Evolutionary conservation across 306 rosid species (phyloP).

Genomic region (Acacia confusa): DNA sequence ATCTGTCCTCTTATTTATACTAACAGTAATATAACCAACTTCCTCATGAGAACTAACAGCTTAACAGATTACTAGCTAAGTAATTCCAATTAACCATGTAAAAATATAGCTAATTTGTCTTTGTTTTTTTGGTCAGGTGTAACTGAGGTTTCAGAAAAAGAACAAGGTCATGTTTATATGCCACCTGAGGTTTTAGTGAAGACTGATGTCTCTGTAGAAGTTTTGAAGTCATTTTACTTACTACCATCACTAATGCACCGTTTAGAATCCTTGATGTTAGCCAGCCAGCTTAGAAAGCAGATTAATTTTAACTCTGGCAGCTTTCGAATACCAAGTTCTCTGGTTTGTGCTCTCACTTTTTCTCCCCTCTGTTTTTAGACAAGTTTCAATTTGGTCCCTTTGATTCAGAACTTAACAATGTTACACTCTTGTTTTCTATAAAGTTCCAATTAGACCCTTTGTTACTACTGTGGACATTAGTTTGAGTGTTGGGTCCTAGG

Average conservation of each 20-base stretch:
- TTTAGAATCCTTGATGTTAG: conserved; percentile 69
- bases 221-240: conserved; percentile 60
- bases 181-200: conserved; percentile 66
- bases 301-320: conserved; percentile 38
- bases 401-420: background rate
- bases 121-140: conserved; percentile 13
- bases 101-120: conserved; percentile 20
- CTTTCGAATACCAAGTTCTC: conserved; percentile 48
- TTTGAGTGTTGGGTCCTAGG: background rate
- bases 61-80: background rate
- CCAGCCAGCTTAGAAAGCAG: conserved; percentile 70
- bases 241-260: conserved; percentile 71
- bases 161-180: conserved; percentile 62
- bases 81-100: background rate
- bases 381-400: background rate
- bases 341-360: conserved; percentile 40
- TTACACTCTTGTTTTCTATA: background rate
- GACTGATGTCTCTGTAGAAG: conserved; percentile 42
- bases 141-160: conserved; percentile 29
- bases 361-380: background rate
- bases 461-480: background rate
- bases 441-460: background rate
- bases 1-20: background rate
- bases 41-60: background rate
- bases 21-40: background rate